Base-by-base conservation (phyloP, 495 filamentous ascomycete species). In the Lasiosphaeria ovina region DNA sequence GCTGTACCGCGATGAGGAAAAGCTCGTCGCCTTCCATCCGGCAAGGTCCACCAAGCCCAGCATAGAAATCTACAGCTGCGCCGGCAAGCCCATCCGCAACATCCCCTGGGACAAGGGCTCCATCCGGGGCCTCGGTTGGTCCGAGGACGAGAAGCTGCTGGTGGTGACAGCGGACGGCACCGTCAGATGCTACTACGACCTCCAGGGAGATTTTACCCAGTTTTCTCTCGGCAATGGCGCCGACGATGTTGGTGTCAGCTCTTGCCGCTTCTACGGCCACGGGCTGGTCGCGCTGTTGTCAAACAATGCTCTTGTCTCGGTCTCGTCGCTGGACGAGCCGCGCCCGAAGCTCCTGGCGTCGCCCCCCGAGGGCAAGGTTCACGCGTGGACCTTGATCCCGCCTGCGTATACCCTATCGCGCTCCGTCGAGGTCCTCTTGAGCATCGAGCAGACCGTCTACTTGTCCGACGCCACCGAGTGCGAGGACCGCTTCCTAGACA, bases 1-100 rank as follows among this genome's bases (percentile, higher is more conserved):
- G 47, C 79, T 98, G 38, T 89, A 92, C 76, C 89, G 92, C 11
- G 91, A 97, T 73, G 91, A 96, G 65, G 84, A 80, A 48, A 93
- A 93, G 69, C 77, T 95, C n/a, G 82, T 89, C 53, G 79, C 89
- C 16, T 89, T 89, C 65, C 84, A 89, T 54, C 88, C 89, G 55
- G 75, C 84, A 3, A 85, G 89, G 69, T 78, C 85, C 6, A 76
- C 86, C 17, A 96, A 93, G 73, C 85, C 91, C 14, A 89, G 86
- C 65, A 94, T 98, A 72, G 92, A 97, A 71, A 85, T 98, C 61
- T 97, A 98, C 77, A 96, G 92, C 71, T 92, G 84, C 69, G 87
- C 94, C 4, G 94, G 95, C 35, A 93, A 89, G 73, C 82, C 89
- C 42, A 89, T 98, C 56, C 77, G 76, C 53, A 76, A 73, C 53